A percentile compares a stretch with the other conserved stretches of the same genome.
These are phyloP conservation scores for Fusarium beomiforme DNA, from an alignment of 2,329 filamentous ascomycete species.

Conservation along the genomic window DNA sequence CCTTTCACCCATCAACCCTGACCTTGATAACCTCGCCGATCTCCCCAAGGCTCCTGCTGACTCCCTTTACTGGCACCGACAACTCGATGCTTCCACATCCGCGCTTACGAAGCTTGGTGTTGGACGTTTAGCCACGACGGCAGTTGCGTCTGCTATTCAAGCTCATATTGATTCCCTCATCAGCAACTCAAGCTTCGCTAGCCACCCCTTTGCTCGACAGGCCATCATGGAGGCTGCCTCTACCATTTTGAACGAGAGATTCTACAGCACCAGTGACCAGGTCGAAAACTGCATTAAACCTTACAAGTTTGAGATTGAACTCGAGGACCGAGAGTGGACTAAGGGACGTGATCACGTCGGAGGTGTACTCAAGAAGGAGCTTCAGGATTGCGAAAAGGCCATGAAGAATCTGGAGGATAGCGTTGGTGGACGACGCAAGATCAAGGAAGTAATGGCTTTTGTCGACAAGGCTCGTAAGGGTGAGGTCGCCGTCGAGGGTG, in stretches of 20 bases:
- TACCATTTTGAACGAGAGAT: constrained; percentile 90
- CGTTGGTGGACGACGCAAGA: constrained; percentile 84
- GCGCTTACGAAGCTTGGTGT: constrained; percentile 94
- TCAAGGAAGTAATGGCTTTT: constrained; percentile 89
- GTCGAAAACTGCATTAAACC: constrained; percentile 99
- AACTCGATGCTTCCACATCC: constrained; percentile 91
- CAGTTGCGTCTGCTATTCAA: constrained; percentile 89
- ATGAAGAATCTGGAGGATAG: constrained; percentile 78
- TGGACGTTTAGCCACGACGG: constrained; percentile 89
- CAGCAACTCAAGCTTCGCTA: constrained; percentile 81
- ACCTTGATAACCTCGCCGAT: constrained; percentile 77
- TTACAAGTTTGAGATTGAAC: constrained; percentile 97
- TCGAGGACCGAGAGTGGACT: constrained; percentile 89
- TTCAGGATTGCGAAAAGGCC: constrained; percentile 84
- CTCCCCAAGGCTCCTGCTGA: constrained; percentile 87
- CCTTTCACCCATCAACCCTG: constrained; percentile 71
- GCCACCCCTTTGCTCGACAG: constrained; percentile 90
- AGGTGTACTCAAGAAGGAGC: constrained; percentile 84
- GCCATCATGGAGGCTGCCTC: constrained; percentile 93
- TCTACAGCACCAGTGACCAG: constrained; percentile 97
- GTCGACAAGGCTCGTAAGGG: constrained; percentile 90
- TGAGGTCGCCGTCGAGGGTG: constrained; percentile 84
- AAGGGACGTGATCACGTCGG: constrained; percentile 86
- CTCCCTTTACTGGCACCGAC: constrained; percentile 90
- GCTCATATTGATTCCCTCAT: constrained; percentile 83